These are phyloP conservation scores for Dictyophora rubrovolvata DNA, from an alignment of 768 basidiomycete species.

Conservation along the genomic window DNA sequence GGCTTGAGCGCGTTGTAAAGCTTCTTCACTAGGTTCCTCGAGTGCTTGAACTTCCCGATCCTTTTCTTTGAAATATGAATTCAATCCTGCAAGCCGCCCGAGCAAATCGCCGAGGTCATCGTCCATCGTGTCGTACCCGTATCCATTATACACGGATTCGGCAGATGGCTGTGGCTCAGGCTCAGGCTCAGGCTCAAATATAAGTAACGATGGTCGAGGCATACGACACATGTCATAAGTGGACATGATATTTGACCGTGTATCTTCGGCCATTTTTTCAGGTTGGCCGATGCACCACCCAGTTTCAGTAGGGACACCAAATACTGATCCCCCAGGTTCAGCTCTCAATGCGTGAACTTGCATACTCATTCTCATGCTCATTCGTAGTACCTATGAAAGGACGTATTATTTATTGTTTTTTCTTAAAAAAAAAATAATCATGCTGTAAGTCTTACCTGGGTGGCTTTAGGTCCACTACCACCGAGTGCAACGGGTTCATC, in stretches of 20 bases:
- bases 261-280: constrained; percentile 47
- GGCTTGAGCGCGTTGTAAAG: constrained; percentile 7
- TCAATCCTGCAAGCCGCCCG: constrained; percentile 25
- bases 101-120: constrained; percentile 66
- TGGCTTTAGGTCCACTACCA: constrained; percentile 51
- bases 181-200: constrained; percentile 54
- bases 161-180: constrained; percentile 29
- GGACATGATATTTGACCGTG: constrained; percentile 69
- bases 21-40: constrained; percentile 5
- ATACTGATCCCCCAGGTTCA: constrained; percentile 58
- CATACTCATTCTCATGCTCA: constrained; percentile 77
- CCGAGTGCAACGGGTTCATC: constrained; percentile 82
- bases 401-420: neutral
- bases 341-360: constrained; percentile 38
- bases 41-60: constrained; percentile 3
- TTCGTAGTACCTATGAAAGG: neutral
- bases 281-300: constrained; percentile 81
- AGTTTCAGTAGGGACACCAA: constrained; percentile 71
- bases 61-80: constrained; percentile 27
- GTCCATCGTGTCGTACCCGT: constrained; percentile 22
- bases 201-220: constrained; percentile 60
- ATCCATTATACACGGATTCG: constrained; percentile 22
- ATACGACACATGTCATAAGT: constrained; percentile 79
- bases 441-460: constrained; percentile 40
- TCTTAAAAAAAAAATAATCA: neutral